phyloP scores from a whole-genome alignment of 2,329 filamentous ascomycete species.

The Bipolaris victoriae region DNA sequence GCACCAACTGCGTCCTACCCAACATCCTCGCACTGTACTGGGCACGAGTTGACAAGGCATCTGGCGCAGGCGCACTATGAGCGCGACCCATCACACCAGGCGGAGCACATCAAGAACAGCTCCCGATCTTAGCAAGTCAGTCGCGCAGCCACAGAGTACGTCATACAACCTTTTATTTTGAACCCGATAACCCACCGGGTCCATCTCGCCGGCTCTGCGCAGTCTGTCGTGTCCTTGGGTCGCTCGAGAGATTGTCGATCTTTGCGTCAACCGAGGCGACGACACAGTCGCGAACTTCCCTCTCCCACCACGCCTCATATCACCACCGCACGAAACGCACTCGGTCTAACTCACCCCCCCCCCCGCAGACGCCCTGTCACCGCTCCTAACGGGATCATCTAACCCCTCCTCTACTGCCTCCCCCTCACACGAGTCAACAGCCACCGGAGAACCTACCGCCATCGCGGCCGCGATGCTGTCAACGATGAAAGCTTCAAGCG shows the following conservation, averaged over 20 bases:
- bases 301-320: conserved; percentile 7
- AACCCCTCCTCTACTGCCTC: conserved; percentile 49
- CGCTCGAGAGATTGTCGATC: conserved; percentile 12
- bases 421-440: conserved; percentile 50
- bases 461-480: conserved; percentile 33
- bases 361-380: conserved; percentile 22
- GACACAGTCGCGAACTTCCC: conserved; percentile 18
- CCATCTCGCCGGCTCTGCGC: neutral
- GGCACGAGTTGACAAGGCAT: conserved; percentile 34
- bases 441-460: conserved; percentile 18
- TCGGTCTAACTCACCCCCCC: conserved; percentile 8
- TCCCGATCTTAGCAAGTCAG: conserved; percentile 30
- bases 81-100: conserved; percentile 45
- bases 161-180: conserved; percentile 3
- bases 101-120: conserved; percentile 47
- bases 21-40: conserved; percentile 24
- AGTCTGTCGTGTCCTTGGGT: neutral
- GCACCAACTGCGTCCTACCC: conserved; percentile 9
- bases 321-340: neutral
- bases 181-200: neutral
- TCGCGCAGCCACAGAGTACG: conserved; percentile 32
- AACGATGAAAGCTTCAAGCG: conserved; percentile 31
- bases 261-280: conserved; percentile 30
- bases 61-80: conserved; percentile 49
- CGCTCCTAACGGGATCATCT: conserved; percentile 19